Conservation (phyloP, 2,329 filamentous ascomycete species). For the Fusarium sacchari region DNA sequence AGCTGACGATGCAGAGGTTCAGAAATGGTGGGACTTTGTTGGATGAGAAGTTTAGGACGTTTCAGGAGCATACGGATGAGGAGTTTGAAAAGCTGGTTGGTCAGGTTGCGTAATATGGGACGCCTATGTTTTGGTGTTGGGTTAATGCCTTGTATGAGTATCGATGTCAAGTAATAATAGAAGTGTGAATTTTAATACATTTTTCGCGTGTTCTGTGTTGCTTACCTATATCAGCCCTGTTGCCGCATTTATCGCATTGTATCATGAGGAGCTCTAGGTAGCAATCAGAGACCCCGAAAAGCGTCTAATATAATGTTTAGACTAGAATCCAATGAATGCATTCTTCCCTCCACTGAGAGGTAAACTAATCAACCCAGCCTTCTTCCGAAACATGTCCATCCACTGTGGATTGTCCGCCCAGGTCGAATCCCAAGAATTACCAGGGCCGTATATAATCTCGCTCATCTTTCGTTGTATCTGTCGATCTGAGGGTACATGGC, state of each 20-base stretch:
- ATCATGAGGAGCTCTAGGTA: too few species aligned
- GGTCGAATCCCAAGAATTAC: neutral
- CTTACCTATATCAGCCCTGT: too few species aligned
- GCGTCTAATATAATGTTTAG: accelerated
- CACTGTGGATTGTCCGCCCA: neutral
- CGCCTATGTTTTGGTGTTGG: accelerated
- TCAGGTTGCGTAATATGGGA: slow-evolving; percentile 16
- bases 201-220: too few species aligned
- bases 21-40: slow-evolving; percentile 24
- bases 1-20: slow-evolving; percentile 38
- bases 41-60: neutral
- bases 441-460: neutral
- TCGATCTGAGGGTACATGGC: neutral
- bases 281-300: too few species aligned
- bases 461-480: neutral
- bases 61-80: slow-evolving; percentile 31
- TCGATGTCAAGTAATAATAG: neutral
- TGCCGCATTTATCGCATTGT: too few species aligned
- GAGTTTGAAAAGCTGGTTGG: slow-evolving; percentile 32
- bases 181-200: neutral
- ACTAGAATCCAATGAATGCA: neutral
- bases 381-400: neutral
- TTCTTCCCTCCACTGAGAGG: neutral
- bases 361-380: neutral
- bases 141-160: neutral